Conservation (phyloP, 148 eudicot genomes). For the Tetragonia tetragonoides region DNA sequence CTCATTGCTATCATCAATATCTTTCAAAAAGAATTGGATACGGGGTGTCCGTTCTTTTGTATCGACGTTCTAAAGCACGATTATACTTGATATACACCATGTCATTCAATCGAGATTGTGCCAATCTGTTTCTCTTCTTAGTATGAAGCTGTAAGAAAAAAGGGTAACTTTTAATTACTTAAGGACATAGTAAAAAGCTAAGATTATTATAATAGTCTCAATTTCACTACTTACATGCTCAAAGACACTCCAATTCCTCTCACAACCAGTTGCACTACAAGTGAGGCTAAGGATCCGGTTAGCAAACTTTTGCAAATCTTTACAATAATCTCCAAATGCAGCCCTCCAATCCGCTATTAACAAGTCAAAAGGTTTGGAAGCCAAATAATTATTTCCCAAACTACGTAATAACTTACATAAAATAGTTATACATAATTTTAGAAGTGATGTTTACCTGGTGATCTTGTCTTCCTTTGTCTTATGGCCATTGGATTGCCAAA, state of each 20-base stretch:
- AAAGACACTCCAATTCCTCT: not conserved
- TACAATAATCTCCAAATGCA: not conserved
- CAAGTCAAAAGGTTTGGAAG: not conserved
- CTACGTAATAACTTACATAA: not conserved
- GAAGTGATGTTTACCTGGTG: not conserved
- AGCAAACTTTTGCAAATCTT: too few relatives aligned
- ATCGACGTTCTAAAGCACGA: too few relatives aligned
- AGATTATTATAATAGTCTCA: too few relatives aligned
- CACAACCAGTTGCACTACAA: conserved; percentile 14
- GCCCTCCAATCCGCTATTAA: conserved; percentile 5
- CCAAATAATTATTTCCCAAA: not conserved
- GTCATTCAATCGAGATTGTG: not conserved
- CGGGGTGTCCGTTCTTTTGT: too few relatives aligned
- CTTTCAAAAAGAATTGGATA: too few relatives aligned
- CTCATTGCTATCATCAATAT: too few relatives aligned
- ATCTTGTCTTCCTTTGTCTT: conserved; percentile 5
- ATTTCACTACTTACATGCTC: too few relatives aligned
- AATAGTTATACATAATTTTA: too few relatives aligned
- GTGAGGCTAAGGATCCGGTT: conserved; percentile 9
- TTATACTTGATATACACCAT: conserved; percentile 3
- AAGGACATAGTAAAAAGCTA: too few relatives aligned
- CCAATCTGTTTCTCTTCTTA: conserved; percentile 1
- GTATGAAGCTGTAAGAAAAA: conserved; percentile 4
- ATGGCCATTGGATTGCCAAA: conserved; percentile 5
- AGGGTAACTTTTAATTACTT: too few relatives aligned